Evolutionary conservation across 2,329 filamentous ascomycete species (phyloP).

Genomic region (Thelonectria rubi): DNA sequence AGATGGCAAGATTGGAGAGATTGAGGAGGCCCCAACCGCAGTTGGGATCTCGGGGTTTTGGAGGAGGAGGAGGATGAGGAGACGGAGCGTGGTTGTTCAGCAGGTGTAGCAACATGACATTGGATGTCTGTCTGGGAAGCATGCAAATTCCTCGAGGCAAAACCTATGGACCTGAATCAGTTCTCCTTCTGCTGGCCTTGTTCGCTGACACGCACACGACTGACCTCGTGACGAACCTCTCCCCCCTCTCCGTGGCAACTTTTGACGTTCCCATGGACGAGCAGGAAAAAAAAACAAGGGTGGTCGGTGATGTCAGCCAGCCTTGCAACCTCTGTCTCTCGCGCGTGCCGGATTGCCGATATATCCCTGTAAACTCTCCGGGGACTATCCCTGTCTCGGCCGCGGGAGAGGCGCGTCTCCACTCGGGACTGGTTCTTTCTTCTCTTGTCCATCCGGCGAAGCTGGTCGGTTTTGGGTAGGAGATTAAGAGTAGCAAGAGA

Average conservation of each 20-base stretch:
- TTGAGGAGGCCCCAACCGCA: not conserved
- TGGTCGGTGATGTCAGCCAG: conserved; percentile 28
- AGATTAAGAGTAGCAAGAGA: not conserved
- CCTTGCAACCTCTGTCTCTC: conserved; percentile 3
- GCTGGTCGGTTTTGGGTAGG: conserved; percentile 8
- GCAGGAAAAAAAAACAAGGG: not conserved
- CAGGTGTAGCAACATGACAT: too few relatives aligned
- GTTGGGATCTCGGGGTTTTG: not conserved
- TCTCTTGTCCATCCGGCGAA: too few relatives aligned
- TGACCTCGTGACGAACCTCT: not conserved
- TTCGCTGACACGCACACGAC: not conserved
- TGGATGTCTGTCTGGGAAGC: too few relatives aligned
- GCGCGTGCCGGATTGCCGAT: conserved; percentile 39
- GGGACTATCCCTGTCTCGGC: too few relatives aligned
- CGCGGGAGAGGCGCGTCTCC: too few relatives aligned
- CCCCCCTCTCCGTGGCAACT: not conserved
- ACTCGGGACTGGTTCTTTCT: too few relatives aligned
- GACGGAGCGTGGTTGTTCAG: too few relatives aligned
- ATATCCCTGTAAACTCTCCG: too few relatives aligned
- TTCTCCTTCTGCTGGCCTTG: too few relatives aligned
- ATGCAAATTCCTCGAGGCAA: too few relatives aligned
- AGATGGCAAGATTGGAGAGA: conserved; percentile 2
- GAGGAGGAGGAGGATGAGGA: not conserved
- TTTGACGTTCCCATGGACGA: not conserved
- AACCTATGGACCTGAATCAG: too few relatives aligned